These are phyloP conservation scores for Pelargonium fulgidum DNA, from an alignment of 441 rosid genomes.

Conservation along the genomic window DNA sequence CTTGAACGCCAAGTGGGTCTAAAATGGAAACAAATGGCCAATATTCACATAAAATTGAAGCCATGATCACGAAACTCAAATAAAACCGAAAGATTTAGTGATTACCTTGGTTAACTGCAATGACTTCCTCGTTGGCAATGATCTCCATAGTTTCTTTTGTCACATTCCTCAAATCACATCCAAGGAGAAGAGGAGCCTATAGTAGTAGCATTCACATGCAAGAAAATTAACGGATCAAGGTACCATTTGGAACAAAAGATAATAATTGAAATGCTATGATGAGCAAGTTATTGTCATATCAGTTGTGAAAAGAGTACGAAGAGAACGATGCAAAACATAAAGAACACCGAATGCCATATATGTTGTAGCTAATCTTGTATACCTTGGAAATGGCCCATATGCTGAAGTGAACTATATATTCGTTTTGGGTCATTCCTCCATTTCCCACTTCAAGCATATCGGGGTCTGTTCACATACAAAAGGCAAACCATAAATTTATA, in stretches of 20 bases:
- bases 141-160: constrained; percentile 50
- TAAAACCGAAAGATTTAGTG: neutral
- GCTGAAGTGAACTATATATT: constrained; percentile 63
- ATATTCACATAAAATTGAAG: neutral
- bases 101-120: constrained; percentile 63
- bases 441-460: constrained; percentile 84
- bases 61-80: neutral
- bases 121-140: constrained; percentile 52
- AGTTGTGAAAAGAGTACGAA: neutral
- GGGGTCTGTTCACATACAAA: constrained; percentile 39
- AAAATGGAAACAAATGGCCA: constrained; percentile 16
- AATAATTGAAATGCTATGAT: neutral
- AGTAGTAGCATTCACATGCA: neutral
- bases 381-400: constrained; percentile 78
- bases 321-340: neutral
- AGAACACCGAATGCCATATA: too few relatives aligned
- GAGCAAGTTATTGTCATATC: neutral
- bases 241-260: neutral
- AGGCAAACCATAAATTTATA: neutral
- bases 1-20: constrained; percentile 68
- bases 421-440: constrained; percentile 61
- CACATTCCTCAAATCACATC: constrained; percentile 61
- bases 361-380: neutral
- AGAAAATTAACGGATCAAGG: too few relatives aligned
- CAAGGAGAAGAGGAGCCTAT: constrained; percentile 70